Evolutionary conservation across 257 asterid genomes (phyloP).

Genomic region (Verbascum thapsus): DNA sequence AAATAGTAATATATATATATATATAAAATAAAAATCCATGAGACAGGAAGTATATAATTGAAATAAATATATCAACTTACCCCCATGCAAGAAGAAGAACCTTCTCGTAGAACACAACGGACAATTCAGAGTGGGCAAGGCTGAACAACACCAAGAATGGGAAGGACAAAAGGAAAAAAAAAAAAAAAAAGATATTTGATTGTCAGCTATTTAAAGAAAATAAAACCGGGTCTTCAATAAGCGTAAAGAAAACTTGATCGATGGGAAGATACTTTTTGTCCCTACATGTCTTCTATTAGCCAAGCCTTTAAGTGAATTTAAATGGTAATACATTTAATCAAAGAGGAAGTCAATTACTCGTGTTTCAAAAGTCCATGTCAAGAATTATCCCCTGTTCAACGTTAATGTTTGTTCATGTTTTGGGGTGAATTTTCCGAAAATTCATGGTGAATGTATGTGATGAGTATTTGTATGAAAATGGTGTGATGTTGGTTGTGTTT

Average conservation of each 20-base stretch:
- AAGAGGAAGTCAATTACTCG: neutral
- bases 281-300: too few relatives aligned
- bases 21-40: neutral
- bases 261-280: too few relatives aligned
- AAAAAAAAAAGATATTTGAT: neutral
- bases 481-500: too few relatives aligned
- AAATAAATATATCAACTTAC: constrained; percentile 42
- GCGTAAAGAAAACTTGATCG: neutral
- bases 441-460: too few relatives aligned
- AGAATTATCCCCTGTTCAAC: neutral
- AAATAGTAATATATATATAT: neutral
- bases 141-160: constrained; percentile 39
- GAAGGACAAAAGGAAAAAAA: neutral
- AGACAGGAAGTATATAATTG: constrained; percentile 15
- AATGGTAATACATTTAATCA: neutral
- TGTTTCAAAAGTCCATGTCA: neutral
- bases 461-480: too few relatives aligned
- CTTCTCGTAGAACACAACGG: constrained; percentile 75
- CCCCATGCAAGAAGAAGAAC: constrained; percentile 87
- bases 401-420: too few relatives aligned
- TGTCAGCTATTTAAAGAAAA: neutral
- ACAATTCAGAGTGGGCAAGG: constrained; percentile 82
- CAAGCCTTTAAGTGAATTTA: neutral
- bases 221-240: neutral
- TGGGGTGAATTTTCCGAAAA: too few relatives aligned